Percentiles rank a stretch among this genome's conserved stretches.
Evolutionary conservation across 495 filamentous ascomycete species (phyloP).

Genomic region (Podospora bellae-mahoneyi): DNA sequence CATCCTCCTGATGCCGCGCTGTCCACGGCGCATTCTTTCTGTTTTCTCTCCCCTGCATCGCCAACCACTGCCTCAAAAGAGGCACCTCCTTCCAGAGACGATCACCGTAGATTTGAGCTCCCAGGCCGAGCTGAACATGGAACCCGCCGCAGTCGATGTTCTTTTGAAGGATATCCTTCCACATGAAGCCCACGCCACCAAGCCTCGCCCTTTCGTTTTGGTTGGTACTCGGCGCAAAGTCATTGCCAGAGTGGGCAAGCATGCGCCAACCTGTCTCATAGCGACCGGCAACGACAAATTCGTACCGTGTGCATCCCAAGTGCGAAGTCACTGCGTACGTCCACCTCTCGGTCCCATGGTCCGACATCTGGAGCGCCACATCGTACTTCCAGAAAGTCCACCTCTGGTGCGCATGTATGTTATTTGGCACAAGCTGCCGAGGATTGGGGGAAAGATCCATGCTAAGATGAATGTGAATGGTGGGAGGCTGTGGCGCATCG

Average conservation of each 20-base stretch:
- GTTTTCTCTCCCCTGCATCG: conserved; percentile 85
- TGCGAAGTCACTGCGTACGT: conserved; percentile 98
- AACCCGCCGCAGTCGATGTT: conserved; percentile 95
- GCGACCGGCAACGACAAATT: conserved; percentile 93
- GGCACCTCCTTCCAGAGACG: conserved; percentile 95
- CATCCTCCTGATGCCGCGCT: conserved; percentile 88
- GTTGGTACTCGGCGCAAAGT: conserved; percentile 83
- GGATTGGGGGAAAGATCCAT: conserved; percentile 90
- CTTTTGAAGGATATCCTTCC: conserved; percentile 98
- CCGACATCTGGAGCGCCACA: conserved; percentile 86
- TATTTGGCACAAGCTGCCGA: conserved; percentile 76
- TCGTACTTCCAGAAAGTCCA: conserved; percentile 98
- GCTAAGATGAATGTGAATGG: conserved; percentile 92
- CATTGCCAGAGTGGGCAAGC: conserved; percentile 90
- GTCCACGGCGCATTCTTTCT: conserved; percentile 89
- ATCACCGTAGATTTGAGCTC: conserved; percentile 95
- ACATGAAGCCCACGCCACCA: conserved; percentile 91
- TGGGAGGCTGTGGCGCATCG: conserved; percentile 88
- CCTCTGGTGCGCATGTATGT: conserved; percentile 82
- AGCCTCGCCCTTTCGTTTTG: conserved; percentile 78
- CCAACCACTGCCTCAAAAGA: conserved; percentile 87
- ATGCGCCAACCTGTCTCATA: conserved; percentile 95
- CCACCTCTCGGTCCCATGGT: conserved; percentile 78
- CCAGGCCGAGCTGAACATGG: conserved; percentile 85
- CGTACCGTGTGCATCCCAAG: conserved; percentile 91